Percentiles rank a stretch among this genome's conserved stretches.
phyloP scores from a whole-genome alignment of 2,329 filamentous ascomycete genomes.

The Sphaerostilbella broomeana region DNA sequence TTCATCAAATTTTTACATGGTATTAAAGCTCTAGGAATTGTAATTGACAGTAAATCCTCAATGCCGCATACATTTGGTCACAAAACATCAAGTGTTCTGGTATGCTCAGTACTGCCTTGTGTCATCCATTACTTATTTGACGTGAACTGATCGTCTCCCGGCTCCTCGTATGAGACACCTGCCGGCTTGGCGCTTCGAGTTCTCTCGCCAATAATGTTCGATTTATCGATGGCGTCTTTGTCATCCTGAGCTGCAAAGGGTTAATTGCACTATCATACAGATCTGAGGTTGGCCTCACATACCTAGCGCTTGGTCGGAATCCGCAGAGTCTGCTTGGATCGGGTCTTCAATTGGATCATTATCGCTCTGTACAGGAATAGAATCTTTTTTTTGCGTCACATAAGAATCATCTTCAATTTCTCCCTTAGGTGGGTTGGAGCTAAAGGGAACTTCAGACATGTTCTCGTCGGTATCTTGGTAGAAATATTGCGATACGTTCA shows the following conservation, averaged over 20 bases:
- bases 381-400: not conserved
- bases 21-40: too few relatives aligned
- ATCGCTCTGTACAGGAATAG: slow-evolving; percentile 9
- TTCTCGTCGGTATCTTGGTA: not conserved
- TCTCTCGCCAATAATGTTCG: slow-evolving; percentile 30
- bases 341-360: slow-evolving; percentile 6
- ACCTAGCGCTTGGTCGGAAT: slow-evolving; percentile 9
- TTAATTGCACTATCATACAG: not conserved
- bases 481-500: too few relatives aligned
- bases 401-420: slow-evolving; percentile 9
- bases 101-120: too few relatives aligned
- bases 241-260: slow-evolving; percentile 26
- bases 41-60: too few relatives aligned
- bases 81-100: too few relatives aligned
- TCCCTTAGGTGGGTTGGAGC: slow-evolving; percentile 1
- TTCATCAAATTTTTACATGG: too few relatives aligned
- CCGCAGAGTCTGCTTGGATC: not conserved
- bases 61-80: too few relatives aligned
- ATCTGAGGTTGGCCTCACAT: not conserved
- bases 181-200: slow-evolving; percentile 26
- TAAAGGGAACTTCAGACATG: too few relatives aligned
- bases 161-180: slow-evolving; percentile 26
- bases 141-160: slow-evolving; percentile 32
- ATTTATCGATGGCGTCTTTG: slow-evolving; percentile 30
- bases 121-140: too few relatives aligned